Conservation (phyloP, 805 yeast genomes). For the Candida pseudofarinosa region DNA sequence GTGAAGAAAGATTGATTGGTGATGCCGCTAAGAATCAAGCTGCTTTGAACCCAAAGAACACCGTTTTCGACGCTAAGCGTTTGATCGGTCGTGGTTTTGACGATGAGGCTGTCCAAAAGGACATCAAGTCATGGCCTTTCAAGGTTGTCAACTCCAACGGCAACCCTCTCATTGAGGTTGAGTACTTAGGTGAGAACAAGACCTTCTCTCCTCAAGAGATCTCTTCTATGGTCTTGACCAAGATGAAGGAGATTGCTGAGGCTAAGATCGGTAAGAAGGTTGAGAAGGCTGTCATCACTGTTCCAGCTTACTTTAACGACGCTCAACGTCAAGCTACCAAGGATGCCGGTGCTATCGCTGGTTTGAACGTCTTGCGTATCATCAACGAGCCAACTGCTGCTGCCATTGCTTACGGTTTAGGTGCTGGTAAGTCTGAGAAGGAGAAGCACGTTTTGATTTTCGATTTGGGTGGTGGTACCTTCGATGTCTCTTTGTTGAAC, state of each 20-base stretch:
- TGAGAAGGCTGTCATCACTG: conserved; percentile 47
- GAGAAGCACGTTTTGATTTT: conserved; percentile 76
- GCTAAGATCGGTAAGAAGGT: conserved; percentile 80
- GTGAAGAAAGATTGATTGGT: conserved; percentile 49
- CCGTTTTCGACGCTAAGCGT: conserved; percentile 49
- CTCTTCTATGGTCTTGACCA: conserved; percentile 47
- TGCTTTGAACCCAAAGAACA: conserved; percentile 48
- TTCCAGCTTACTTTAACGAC: conserved; percentile 49
- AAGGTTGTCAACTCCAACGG: conserved; percentile 42
- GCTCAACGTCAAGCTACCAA: conserved; percentile 51
- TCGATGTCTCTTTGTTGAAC: conserved; percentile 88
- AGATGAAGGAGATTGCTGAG: conserved; percentile 75
- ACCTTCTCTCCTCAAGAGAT: conserved; percentile 47
- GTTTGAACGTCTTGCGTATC: conserved; percentile 46
- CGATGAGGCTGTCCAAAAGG: conserved; percentile 59
- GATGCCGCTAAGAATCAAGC: conserved; percentile 51
- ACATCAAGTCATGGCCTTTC: conserved; percentile 47
- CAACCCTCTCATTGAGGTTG: conserved; percentile 45
- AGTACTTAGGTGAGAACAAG: conserved; percentile 45
- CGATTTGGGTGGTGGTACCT: conserved; percentile 98
- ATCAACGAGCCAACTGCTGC: conserved; percentile 77
- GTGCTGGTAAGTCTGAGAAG: conserved; percentile 57
- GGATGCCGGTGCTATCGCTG: conserved; percentile 51
- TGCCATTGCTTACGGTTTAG: conserved; percentile 95
- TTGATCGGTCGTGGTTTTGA: conserved; percentile 58